Base-by-base conservation (phyloP, 2,329 filamentous ascomycete species). In the Xylaria sp. region DNA sequence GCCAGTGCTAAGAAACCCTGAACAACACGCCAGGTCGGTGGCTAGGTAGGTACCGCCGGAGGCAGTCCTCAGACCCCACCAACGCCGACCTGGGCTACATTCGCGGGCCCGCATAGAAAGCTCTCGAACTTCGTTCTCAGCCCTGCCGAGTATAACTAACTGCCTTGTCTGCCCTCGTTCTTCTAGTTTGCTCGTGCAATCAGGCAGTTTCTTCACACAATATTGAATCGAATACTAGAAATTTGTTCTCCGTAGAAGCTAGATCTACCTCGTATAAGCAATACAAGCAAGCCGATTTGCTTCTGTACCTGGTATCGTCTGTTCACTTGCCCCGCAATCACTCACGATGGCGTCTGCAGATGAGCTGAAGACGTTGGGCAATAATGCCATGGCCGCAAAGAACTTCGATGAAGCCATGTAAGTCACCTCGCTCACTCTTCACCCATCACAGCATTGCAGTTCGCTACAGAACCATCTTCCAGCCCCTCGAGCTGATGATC, bases 311-410 rank as follows among this genome's bases (percentile, higher is more conserved):
- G 28, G 18, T 18, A 58, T 60, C 18, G 56, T 34, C 59, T 44
- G 58, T 54, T 65, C 46, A 3, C 20, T 28, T 18, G 57, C 68
- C 60, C 51, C 50, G 52, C 57, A 54, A 57, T 65, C 70, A 73
- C 66, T 65, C 70, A 73, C 66, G 63, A 90, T 89, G 88, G 82
- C 87, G 77, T 87, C 87, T 71, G 89, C 88, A 76, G 89, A 91
- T 81, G 88, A 95, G 89, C 90, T 99, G 78, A 99, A 99, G 87
- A 94, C 94, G 78, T 92, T 96, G 81, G 96, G 95, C 86, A 99
- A 99, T 88, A 97, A 97, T 87, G 94, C 97, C 83, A 99, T 99
- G 83, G 92, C 94, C 74, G 94, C 93, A 72, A 98, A 98, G 88
- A 94, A 98, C 83, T 99, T 97, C 82, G 88, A 94, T 78, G 94